Percentiles rank a stretch among this genome's conserved stretches.
These are phyloP conservation scores for Phalaenopsis aphrodite DNA, from an alignment of 106 monocot species.

Conservation along the genomic window DNA sequence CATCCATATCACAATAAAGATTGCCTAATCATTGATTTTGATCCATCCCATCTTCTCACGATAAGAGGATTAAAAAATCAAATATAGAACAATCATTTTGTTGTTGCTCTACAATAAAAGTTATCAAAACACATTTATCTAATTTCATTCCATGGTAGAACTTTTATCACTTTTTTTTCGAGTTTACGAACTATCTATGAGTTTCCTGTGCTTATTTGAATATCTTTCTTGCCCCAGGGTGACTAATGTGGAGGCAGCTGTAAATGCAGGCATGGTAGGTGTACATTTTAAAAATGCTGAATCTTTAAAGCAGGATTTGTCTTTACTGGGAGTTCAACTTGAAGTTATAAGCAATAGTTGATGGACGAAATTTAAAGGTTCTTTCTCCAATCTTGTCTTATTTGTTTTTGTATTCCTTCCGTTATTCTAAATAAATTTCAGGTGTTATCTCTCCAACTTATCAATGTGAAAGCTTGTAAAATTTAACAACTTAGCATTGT, in stretches of 20 bases:
- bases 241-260: constrained; percentile 71
- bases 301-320: constrained; percentile 55
- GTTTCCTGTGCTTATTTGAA: background rate
- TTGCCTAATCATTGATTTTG: too few species aligned
- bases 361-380: background rate
- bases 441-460: background rate
- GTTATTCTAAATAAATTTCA: background rate
- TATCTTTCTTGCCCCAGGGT: constrained; percentile 25
- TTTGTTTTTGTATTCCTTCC: background rate
- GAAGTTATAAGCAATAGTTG: background rate
- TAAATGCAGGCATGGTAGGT: constrained; percentile 66
- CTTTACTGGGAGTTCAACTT: constrained; percentile 37
- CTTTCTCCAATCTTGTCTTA: background rate
- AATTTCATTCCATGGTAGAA: background rate
- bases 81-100: too few species aligned
- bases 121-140: background rate
- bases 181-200: background rate
- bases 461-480: background rate
- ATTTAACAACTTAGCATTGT: background rate
- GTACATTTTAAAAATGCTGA: constrained; percentile 66
- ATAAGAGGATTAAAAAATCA: too few species aligned
- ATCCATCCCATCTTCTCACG: too few species aligned
- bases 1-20: too few species aligned
- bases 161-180: too few species aligned
- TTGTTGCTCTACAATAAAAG: too few species aligned